Evolutionary conservation across 176 grass and related monocot species (phyloP).

Genomic region (Bothriochloa decipiens): DNA sequence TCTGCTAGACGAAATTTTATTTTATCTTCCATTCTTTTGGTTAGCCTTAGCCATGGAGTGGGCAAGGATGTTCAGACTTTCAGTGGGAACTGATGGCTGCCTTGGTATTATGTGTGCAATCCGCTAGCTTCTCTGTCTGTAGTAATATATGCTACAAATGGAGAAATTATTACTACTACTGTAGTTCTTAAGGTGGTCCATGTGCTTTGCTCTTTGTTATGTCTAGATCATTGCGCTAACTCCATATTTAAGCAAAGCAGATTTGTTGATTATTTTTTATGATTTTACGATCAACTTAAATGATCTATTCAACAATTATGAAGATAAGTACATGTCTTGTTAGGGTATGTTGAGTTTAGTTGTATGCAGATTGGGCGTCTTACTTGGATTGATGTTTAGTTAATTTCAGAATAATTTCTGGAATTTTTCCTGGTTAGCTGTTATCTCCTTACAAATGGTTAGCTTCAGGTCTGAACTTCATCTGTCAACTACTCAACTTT

Average conservation of each 20-base stretch:
- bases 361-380: background rate
- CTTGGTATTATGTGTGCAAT: background rate
- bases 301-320: background rate
- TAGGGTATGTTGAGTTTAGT: background rate
- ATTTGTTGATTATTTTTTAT: background rate
- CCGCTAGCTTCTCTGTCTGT: background rate
- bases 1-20: background rate
- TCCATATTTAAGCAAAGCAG: background rate
- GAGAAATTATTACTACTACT: background rate
- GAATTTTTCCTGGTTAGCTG: background rate
- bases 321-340: background rate
- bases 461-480: background rate
- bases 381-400: background rate
- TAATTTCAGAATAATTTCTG: conserved; percentile 6
- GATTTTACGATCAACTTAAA: background rate
- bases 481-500: background rate
- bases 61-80: background rate
- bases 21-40: background rate
- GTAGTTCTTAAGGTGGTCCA: background rate
- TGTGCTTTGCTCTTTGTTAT: background rate
- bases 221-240: background rate
- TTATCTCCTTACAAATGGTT: background rate
- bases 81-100: background rate
- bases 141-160: background rate
- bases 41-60: background rate